phyloP scores from a whole-genome alignment of 192 early-diverging fungal species.

The Backusella macrospora region DNA sequence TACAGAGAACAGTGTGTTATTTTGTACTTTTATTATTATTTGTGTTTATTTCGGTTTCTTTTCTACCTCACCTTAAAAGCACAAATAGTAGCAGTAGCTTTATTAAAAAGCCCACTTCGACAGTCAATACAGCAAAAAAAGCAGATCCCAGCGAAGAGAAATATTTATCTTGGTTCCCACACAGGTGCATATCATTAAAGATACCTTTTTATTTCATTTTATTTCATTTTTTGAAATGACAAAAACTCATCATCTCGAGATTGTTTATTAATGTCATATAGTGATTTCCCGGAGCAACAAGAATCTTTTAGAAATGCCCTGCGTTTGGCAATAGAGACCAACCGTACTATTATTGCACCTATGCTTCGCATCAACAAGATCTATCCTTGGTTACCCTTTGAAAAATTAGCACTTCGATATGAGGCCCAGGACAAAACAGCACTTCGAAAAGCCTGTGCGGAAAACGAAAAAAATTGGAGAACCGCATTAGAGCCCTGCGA shows the following conservation, averaged over 20 bases:
- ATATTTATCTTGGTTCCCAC: conserved; percentile 22
- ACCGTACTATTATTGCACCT: conserved; percentile 30
- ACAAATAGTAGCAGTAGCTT: background rate
- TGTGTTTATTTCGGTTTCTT: conserved; percentile 3
- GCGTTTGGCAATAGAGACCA: conserved; percentile 26
- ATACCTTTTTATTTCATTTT: background rate
- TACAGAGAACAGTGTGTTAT: conserved; percentile 13
- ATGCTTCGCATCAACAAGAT: conserved; percentile 20
- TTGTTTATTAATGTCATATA: background rate
- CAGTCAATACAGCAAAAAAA: background rate
- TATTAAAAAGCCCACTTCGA: background rate
- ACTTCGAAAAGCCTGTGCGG: conserved; percentile 6
- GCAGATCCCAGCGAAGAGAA: conserved; percentile 15
- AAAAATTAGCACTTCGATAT: conserved; percentile 19
- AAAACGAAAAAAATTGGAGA: conserved; percentile 14
- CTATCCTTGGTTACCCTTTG: conserved; percentile 22
- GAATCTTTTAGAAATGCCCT: conserved; percentile 31
- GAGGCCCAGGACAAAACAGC: conserved; percentile 28
- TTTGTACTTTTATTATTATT: conserved; percentile 12
- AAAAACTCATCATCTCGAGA: conserved; percentile 12
- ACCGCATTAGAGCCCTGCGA: conserved; percentile 13
- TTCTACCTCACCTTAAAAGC: conserved; percentile 4
- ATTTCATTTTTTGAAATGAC: background rate
- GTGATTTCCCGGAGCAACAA: conserved; percentile 31
- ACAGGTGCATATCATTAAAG: background rate